Evolutionary conservation across 2,329 filamentous ascomycete species (phyloP).

Genomic region (Sarocladiaceae sp.): DNA sequence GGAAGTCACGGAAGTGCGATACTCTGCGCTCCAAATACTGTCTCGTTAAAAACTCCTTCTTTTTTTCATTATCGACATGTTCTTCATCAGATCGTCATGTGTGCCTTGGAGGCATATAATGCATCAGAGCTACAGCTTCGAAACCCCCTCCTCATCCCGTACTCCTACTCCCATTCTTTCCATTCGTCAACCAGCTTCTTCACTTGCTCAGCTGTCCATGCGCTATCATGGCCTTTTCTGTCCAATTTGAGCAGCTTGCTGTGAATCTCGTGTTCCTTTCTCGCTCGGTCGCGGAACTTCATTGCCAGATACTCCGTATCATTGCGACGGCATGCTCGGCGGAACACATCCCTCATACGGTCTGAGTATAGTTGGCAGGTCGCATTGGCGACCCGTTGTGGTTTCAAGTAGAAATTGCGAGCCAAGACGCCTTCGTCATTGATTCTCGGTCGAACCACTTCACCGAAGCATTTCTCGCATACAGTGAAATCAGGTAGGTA

Average conservation of each 20-base stretch:
- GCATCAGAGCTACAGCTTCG: no score
- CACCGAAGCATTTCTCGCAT: constrained; percentile 82
- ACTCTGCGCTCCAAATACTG: no score
- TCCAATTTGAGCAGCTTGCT: constrained; percentile 45
- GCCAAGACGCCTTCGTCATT: constrained; percentile 52
- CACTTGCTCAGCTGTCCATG: constrained; percentile 38
- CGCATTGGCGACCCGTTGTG: constrained; percentile 49
- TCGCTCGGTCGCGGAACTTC: constrained; percentile 54
- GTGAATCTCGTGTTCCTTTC: constrained; percentile 56
- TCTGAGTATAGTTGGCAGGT: constrained; percentile 78
- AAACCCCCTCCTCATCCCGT: background rate
- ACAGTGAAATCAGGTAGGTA: constrained; percentile 74
- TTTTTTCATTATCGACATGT: constrained; percentile 5
- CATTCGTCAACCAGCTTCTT: constrained; percentile 52
- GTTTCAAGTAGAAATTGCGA: constrained; percentile 58
- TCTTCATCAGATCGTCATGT: constrained; percentile 1
- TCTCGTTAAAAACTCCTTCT: background rate
- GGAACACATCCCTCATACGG: constrained; percentile 73
- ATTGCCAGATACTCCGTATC: constrained; percentile 61
- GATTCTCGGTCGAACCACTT: constrained; percentile 68
- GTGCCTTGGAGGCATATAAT: background rate
- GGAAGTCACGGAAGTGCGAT: no score
- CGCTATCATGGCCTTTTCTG: constrained; percentile 26
- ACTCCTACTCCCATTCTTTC: constrained; percentile 50
- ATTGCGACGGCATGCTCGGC: constrained; percentile 58